Evolutionary conservation across 2,329 filamentous ascomycete species (phyloP).

Genomic region (Sporothrix pseudoabietina): DNA sequence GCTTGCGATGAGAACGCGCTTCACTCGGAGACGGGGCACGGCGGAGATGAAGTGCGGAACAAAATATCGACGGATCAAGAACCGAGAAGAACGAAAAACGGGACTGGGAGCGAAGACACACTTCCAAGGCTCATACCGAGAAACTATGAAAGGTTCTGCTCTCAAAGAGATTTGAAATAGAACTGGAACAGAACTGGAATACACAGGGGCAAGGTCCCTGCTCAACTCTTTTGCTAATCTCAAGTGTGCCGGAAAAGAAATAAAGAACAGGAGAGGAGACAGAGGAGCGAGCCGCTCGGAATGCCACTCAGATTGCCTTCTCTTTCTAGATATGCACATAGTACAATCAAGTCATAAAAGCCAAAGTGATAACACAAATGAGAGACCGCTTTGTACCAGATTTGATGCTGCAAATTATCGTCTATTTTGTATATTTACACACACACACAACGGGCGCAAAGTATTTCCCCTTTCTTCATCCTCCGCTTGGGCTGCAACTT

Average conservation of each 20-base stretch:
- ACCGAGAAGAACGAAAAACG: neutral
- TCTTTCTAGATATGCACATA: neutral
- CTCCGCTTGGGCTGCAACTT: neutral
- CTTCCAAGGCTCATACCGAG: too few relatives aligned
- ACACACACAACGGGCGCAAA: neutral
- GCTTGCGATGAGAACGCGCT: neutral
- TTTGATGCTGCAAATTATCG: neutral
- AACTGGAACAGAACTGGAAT: neutral
- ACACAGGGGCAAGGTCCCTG: neutral
- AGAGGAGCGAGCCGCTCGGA: neutral
- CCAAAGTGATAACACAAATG: neutral
- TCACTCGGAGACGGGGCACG: neutral
- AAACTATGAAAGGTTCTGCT: neutral
- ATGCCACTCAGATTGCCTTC: neutral
- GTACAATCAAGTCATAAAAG: neutral
- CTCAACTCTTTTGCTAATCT: neutral
- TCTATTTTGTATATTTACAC: too few relatives aligned
- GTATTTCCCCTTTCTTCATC: neutral
- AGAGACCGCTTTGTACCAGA: neutral
- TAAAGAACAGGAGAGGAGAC: neutral
- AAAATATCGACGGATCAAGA: neutral
- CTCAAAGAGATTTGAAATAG: neutral
- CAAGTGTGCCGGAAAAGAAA: neutral
- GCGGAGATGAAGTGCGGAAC: constrained; percentile 2
- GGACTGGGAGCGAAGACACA: too few relatives aligned